Percentiles rank a stretch among this genome's conserved stretches.
These are phyloP conservation scores for Cordyceps sp. DNA, from an alignment of 2,329 filamentous ascomycete species.

Conservation along the genomic window DNA sequence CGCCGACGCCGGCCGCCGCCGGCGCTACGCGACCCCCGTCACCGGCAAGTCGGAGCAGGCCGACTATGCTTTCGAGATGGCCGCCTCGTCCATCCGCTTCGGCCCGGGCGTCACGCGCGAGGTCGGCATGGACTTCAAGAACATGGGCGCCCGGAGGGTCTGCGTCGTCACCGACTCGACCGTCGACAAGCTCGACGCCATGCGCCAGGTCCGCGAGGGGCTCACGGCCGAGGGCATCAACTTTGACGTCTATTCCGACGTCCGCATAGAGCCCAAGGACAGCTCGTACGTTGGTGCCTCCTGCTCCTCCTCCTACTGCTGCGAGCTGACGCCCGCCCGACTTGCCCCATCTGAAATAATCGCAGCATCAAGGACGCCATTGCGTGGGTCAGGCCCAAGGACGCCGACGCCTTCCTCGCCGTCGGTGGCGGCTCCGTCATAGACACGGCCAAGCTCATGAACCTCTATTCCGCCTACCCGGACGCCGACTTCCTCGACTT, in stretches of 20 bases:
- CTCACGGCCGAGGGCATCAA: constrained; percentile 62
- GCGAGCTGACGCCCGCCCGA: too few relatives aligned
- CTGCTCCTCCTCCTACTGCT: not conserved
- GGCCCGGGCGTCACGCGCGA: constrained; percentile 87
- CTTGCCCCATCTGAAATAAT: not conserved
- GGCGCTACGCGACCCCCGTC: constrained; percentile 60
- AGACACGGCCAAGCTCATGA: constrained; percentile 97
- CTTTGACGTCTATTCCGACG: constrained; percentile 67
- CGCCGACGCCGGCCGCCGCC: constrained; percentile 15
- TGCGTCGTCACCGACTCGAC: constrained; percentile 82
- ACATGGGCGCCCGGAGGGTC: constrained; percentile 73
- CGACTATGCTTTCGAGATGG: constrained; percentile 99
- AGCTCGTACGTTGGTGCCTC: constrained; percentile 44
- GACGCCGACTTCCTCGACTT: constrained; percentile 94
- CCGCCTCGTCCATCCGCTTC: constrained; percentile 84
- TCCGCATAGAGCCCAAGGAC: constrained; percentile 85
- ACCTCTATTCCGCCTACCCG: constrained; percentile 79
- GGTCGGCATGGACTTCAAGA: constrained; percentile 94
- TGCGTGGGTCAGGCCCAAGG: constrained; percentile 62
- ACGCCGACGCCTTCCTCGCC: constrained; percentile 78
- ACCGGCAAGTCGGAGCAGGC: constrained; percentile 46
- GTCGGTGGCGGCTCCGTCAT: constrained; percentile 87
- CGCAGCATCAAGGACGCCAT: constrained; percentile 75
- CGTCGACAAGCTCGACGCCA: constrained; percentile 68
- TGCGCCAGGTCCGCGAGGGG: constrained; percentile 76